Percentiles rank a stretch among this genome's conserved stretches.
Conservation (phyloP, 306 rosid genomes). For the Quercus parvula region DNA sequence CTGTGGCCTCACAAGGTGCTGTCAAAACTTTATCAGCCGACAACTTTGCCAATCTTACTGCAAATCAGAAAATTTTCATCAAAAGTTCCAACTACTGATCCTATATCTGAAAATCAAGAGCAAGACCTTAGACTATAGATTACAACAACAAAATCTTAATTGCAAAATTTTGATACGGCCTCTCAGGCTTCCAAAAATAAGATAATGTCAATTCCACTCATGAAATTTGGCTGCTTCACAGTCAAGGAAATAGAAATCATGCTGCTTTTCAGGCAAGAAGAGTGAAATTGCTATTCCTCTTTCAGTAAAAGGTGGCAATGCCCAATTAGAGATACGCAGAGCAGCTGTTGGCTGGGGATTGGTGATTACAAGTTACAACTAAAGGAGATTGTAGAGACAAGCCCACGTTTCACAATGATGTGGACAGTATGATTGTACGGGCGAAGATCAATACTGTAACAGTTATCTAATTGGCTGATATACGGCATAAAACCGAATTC, state of each 20-base stretch:
- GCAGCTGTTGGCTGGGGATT: background rate
- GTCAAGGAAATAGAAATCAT: background rate
- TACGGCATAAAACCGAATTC: background rate
- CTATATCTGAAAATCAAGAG: slow-evolving; percentile 13
- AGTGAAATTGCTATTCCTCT: background rate
- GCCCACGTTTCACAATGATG: background rate
- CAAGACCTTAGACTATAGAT: background rate
- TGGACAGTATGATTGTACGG: background rate
- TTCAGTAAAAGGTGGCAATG: background rate
- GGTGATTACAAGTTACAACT: background rate
- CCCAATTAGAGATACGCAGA: background rate
- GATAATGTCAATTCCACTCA: background rate
- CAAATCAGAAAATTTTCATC: slow-evolving; percentile 10
- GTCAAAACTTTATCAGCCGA: slow-evolving; percentile 69
- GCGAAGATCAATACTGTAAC: background rate
- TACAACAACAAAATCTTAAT: too few relatives aligned
- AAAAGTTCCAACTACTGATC: background rate
- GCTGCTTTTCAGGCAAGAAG: background rate
- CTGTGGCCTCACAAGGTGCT: slow-evolving; percentile 69
- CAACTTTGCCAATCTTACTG: slow-evolving; percentile 81
- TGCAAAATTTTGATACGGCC: too few relatives aligned
- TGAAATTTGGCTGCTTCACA: background rate
- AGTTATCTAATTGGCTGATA: background rate
- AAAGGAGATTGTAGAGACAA: background rate
- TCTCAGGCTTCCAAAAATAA: background rate